Base-by-base conservation (phyloP, 2,329 filamentous ascomycete genomes). In the Cladosporium sp. region DNA sequence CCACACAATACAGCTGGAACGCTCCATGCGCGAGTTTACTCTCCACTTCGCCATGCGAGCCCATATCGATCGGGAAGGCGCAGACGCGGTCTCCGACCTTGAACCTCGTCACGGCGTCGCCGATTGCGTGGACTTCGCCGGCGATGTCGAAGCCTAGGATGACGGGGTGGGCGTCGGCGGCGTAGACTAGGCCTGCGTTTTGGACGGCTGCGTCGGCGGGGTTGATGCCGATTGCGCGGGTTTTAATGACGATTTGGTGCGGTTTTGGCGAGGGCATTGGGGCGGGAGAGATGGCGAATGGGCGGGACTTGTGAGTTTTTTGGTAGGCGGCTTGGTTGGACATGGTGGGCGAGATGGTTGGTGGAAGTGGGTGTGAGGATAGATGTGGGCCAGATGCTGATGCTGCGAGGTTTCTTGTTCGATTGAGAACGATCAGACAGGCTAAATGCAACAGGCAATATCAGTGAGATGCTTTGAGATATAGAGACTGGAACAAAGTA, bases 181-280 rank as follows among this genome's bases (percentile, higher is more conserved):
- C n/a, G 64, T 61, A 60, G 57, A 74, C 30, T 66, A 72, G 14
- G 47, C 71, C 73, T 51, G 66, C 26, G 51, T 57, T 66, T 69
- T 79, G 76, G 28, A 79, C 73, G 10, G 71, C 71, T 52, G 70
- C 75, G 66, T 83, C 81, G 10, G 75, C 68, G 5, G 78, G 77
- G 65, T 81, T 80, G 60, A 81, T 74, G 7, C 78, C 79, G 10
- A 77, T 69, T n/a, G 78, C 78, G 28, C 67, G 65, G 47, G 75
- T 76, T 49, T 74, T 71, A 64, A 80, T 73, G n/a, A 79, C 67
- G 36, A 80, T 70, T 61, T 79, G 73, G 66, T 76, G 68, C 1
- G 68, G 32, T 14, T 62, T 67, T 1, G 70, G 69, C 28, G 32
- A 38, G 10, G 71, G 70, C 24, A 70, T 68, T 6, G 71, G 72